These are phyloP conservation scores for Globomyces sp. DNA, from an alignment of 371 early-diverging fungal genomes.

Conservation along the genomic window DNA sequence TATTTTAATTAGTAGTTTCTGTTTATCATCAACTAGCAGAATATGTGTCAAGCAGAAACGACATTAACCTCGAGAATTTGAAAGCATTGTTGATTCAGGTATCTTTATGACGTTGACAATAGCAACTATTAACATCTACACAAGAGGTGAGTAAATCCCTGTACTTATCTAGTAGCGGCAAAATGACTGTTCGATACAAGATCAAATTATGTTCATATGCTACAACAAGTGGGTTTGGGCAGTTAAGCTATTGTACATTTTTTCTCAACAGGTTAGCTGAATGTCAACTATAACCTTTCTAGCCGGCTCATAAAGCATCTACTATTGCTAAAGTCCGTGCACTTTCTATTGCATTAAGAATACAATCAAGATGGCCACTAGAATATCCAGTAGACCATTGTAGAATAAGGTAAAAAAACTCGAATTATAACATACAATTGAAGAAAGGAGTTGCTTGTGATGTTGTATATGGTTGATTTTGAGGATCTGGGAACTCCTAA, in stretches of 20 bases:
- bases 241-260: background rate
- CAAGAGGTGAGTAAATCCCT: no score
- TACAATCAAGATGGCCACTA: background rate
- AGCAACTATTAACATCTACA: background rate
- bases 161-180: no score
- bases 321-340: background rate
- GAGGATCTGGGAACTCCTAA: constrained; percentile 56
- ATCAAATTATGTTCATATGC: constrained; percentile 5
- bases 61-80: constrained; percentile 31
- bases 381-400: background rate
- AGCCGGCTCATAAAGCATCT: background rate
- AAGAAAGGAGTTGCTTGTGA: constrained; percentile 48
- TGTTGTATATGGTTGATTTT: constrained; percentile 60
- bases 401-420: background rate
- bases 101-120: background rate
- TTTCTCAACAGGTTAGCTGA: constrained; percentile 1
- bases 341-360: background rate
- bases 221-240: constrained; percentile 10
- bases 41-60: constrained; percentile 32
- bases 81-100: constrained; percentile 26
- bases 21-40: background rate
- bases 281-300: constrained; percentile 7
- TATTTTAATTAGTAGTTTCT: background rate
- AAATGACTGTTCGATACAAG: background rate
- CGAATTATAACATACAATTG: background rate